phyloP scores from a whole-genome alignment of 768 basidiomycete species.

The Collybia mongolica region DNA sequence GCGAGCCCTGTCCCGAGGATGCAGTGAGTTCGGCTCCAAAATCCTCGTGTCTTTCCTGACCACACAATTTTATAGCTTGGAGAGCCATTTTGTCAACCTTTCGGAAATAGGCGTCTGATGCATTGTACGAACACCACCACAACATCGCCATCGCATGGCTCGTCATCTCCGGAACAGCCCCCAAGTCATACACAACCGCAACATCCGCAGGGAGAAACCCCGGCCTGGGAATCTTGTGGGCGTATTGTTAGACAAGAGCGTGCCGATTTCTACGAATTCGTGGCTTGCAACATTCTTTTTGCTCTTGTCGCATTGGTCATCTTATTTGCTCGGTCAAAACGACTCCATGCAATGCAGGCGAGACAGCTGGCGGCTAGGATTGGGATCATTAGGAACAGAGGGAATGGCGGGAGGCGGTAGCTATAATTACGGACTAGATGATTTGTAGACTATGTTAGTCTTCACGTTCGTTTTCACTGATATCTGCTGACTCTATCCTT shows the following conservation, averaged over 20 bases:
- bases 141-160: slow-evolving; percentile 17
- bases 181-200: slow-evolving; percentile 12
- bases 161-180: slow-evolving; percentile 7
- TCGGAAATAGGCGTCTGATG: slow-evolving; percentile 87
- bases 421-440: slow-evolving; percentile 2
- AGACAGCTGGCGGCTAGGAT: slow-evolving; percentile 85
- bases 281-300: slow-evolving; percentile 80
- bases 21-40: slow-evolving; percentile 41
- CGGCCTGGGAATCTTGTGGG: slow-evolving; percentile 93
- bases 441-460: slow-evolving; percentile 2
- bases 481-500: neutral
- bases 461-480: neutral
- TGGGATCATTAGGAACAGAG: slow-evolving; percentile 54
- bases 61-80: slow-evolving; percentile 48
- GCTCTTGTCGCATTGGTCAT: slow-evolving; percentile 62
- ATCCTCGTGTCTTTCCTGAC: slow-evolving; percentile 2
- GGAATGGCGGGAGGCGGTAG: slow-evolving; percentile 10
- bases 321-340: slow-evolving; percentile 66
- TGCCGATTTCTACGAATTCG: slow-evolving; percentile 88
- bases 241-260: slow-evolving; percentile 78
- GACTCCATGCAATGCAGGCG: slow-evolving; percentile 72
- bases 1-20: slow-evolving; percentile 63
- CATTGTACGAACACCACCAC: slow-evolving; percentile 62
- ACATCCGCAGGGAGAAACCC: slow-evolving; percentile 51
- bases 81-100: slow-evolving; percentile 94